phyloP scores from a whole-genome alignment of 257 asterid genomes.

The Solanum rostratum region DNA sequence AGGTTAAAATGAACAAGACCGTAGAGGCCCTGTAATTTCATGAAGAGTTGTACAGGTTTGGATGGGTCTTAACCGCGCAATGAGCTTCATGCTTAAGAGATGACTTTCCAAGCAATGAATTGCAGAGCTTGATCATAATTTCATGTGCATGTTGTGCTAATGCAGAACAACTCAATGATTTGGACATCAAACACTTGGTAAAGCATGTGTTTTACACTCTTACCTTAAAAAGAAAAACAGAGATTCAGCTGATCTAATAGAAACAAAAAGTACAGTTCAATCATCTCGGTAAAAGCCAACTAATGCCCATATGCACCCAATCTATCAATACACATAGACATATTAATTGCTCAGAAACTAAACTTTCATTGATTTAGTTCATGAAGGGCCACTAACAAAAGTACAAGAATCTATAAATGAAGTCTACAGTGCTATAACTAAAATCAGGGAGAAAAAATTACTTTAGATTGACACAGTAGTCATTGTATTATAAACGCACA shows the following conservation, averaged over 20 bases:
- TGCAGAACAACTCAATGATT: not conserved
- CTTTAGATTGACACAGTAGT: not conserved
- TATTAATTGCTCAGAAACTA: not conserved
- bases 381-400: not conserved
- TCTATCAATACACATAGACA: not conserved
- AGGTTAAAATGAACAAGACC: slow-evolving; percentile 49
- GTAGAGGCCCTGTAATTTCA: slow-evolving; percentile 23
- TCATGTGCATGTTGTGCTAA: not conserved
- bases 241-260: not conserved
- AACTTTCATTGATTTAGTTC: not conserved
- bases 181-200: not conserved
- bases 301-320: not conserved
- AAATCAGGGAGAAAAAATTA: not conserved
- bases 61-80: slow-evolving; percentile 22
- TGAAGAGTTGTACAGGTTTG: slow-evolving; percentile 12
- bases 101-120: not conserved
- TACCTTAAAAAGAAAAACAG: not conserved
- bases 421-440: not conserved
- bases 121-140: not conserved
- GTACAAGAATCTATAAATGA: not conserved
- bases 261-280: not conserved
- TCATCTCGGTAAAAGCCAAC: not conserved
- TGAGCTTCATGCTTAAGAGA: slow-evolving; percentile 33
- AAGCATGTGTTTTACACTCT: not conserved
- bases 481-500: not conserved